Conservation (phyloP, 2,329 filamentous ascomycete genomes). For the Tolypocladium tropicale region DNA sequence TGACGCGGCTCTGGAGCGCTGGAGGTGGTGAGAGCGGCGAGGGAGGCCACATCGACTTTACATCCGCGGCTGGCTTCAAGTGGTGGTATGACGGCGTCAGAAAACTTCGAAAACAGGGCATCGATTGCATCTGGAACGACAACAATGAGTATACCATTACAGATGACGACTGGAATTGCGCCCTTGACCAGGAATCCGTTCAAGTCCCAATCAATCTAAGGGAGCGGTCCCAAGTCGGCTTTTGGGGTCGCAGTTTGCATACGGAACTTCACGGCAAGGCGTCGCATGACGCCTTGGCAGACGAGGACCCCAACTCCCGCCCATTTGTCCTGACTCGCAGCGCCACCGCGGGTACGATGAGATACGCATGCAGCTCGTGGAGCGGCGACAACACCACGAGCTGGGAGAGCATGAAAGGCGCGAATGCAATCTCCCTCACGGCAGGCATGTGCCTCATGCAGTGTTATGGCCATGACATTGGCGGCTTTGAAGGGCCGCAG, state of each 20-base stretch:
- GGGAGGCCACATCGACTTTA: conserved; percentile 68
- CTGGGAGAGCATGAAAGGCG: conserved; percentile 63
- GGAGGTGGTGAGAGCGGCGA: conserved; percentile 61
- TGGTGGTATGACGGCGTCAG: conserved; percentile 65
- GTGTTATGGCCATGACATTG: conserved; percentile 65
- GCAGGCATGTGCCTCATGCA: conserved; percentile 57
- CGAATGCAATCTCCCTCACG: conserved; percentile 58
- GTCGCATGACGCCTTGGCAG: conserved; percentile 56
- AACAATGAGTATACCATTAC: conserved; percentile 67
- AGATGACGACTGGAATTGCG: conserved; percentile 53
- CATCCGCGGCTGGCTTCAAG: conserved; percentile 52
- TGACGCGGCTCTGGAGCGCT: conserved; percentile 51
- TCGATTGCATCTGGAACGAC: conserved; percentile 71
- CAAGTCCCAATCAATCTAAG: conserved; percentile 18
- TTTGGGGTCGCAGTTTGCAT: conserved; percentile 61
- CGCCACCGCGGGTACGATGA: conserved; percentile 59
- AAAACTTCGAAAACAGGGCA: conserved; percentile 49
- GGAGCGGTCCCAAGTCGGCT: conserved; percentile 41
- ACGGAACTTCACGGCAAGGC: conserved; percentile 63
- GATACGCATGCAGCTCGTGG: conserved; percentile 63
- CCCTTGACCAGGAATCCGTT: conserved; percentile 36
- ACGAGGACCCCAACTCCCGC: conserved; percentile 45
- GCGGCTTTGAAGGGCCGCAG: conserved; percentile 65
- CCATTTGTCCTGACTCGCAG: conserved; percentile 62
- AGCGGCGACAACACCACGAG: conserved; percentile 66